Conservation (phyloP, 306 rosid species). For the Heteromeles arbutifolia region DNA sequence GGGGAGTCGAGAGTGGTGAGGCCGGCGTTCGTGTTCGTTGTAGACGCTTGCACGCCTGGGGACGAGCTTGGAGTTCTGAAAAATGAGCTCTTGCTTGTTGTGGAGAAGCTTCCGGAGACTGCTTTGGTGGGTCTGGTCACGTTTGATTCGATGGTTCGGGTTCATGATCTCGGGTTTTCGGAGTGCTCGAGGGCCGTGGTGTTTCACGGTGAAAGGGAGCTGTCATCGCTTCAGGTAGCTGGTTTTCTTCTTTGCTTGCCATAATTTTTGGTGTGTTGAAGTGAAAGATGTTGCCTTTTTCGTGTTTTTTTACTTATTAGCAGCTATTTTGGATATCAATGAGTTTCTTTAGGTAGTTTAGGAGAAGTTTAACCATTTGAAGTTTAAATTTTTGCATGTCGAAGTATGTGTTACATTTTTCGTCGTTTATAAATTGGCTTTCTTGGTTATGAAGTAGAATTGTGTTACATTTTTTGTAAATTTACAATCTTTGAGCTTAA, state of each 20-base stretch:
- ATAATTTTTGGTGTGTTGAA: not conserved
- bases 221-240: slow-evolving; percentile 59
- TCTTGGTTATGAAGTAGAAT: not conserved
- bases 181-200: slow-evolving; percentile 53
- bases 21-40: not conserved
- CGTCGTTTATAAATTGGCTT: not conserved
- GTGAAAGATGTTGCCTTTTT: not conserved
- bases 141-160: slow-evolving; percentile 73
- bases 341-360: not conserved
- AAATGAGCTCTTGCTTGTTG: slow-evolving; percentile 48
- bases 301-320: not conserved
- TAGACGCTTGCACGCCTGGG: not conserved
- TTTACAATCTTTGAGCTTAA: not conserved
- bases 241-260: not conserved
- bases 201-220: slow-evolving; percentile 55
- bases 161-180: slow-evolving; percentile 54
- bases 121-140: slow-evolving; percentile 54
- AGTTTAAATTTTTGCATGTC: not conserved
- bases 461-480: not conserved
- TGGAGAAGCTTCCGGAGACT: slow-evolving; percentile 60
- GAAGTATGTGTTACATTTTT: not conserved
- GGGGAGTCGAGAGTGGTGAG: not conserved
- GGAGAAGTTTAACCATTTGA: not conserved
- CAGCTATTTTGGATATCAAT: not conserved
- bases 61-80: slow-evolving; percentile 22